Evolutionary conservation across 139 green algal species (phyloP).

Genomic region (Axilococcus clingmanii): DNA sequence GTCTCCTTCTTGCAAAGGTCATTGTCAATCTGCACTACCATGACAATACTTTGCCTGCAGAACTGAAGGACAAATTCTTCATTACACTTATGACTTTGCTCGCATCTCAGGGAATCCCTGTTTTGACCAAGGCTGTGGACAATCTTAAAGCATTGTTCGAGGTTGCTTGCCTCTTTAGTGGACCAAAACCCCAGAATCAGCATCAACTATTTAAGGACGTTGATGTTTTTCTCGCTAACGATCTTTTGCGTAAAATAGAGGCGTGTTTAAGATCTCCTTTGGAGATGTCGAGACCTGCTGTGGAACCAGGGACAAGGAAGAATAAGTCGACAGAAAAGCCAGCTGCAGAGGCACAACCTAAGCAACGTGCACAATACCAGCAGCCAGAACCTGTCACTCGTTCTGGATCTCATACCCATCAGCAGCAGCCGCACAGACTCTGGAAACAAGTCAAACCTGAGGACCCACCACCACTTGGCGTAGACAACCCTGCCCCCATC

Average conservation of each 20-base stretch:
- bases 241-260: too few species aligned
- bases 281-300: too few species aligned
- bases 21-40: constrained; percentile 28
- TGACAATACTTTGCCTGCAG: not conserved
- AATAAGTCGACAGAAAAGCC: too few species aligned
- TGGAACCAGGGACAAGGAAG: too few species aligned
- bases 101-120: constrained; percentile 9
- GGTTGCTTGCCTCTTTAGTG: constrained; percentile 14
- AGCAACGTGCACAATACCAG: too few species aligned
- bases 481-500: too few species aligned
- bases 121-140: not conserved
- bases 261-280: too few species aligned
- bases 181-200: constrained; percentile 2
- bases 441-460: not conserved
- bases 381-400: too few species aligned
- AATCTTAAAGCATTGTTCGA: constrained; percentile 19
- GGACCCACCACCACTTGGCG: not conserved
- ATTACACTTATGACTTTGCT: not conserved
- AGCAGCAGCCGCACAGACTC: constrained; percentile 3
- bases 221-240: constrained; percentile 2
- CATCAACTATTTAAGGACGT: not conserved
- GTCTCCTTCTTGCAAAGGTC: constrained; percentile 25
- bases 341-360: too few species aligned
- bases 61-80: constrained; percentile 16
- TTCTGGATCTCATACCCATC: constrained; percentile 8